A percentile compares a stretch with the other conserved stretches of the same genome.
These are phyloP conservation scores for Mimosa bimucronata DNA, from an alignment of 306 rosid species.

Conservation along the genomic window DNA sequence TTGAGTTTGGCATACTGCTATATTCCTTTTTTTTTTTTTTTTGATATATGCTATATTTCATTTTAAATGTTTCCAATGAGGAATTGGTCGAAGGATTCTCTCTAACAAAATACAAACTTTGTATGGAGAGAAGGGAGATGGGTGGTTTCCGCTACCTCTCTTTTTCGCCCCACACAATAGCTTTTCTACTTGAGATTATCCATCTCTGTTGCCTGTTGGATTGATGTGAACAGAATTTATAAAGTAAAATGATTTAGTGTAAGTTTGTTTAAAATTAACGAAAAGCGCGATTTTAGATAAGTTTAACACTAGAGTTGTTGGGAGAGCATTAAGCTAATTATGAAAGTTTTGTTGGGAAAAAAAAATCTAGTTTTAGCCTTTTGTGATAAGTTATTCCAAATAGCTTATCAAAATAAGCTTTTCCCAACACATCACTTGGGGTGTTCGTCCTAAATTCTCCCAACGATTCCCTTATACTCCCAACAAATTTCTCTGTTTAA, in stretches of 20 bases:
- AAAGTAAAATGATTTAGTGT: too few relatives aligned
- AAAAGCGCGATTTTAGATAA: background rate
- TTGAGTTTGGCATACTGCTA: background rate
- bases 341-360: too few relatives aligned
- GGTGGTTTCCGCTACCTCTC: background rate
- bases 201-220: background rate
- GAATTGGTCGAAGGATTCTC: background rate
- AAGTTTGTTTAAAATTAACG: background rate
- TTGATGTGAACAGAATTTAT: background rate
- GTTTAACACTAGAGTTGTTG: background rate
- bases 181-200: background rate
- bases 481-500: background rate
- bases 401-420: too few relatives aligned
- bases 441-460: background rate
- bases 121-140: background rate
- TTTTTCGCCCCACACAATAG: background rate
- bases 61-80: background rate
- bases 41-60: background rate
- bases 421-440: too few relatives aligned
- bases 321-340: background rate
- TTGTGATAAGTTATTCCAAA: too few relatives aligned
- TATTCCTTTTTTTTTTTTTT: too few relatives aligned
- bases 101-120: background rate
- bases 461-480: too few relatives aligned
- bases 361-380: too few relatives aligned